phyloP scores from a whole-genome alignment of 2,329 filamentous ascomycete genomes.

The Hymenotorrendiella dingleyae region DNA sequence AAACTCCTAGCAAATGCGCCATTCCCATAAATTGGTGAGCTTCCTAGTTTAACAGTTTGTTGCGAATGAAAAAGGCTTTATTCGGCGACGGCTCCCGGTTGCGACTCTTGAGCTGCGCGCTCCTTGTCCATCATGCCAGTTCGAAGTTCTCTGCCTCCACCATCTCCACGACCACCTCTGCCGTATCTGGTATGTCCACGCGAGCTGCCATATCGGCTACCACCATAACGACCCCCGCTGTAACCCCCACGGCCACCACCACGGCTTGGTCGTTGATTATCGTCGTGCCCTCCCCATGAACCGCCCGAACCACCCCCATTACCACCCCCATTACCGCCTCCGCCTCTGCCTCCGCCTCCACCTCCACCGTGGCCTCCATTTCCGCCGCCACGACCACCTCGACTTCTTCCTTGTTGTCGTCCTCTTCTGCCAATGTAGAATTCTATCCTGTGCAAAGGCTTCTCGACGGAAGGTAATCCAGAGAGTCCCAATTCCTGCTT shows the following conservation, averaged over 20 bases:
- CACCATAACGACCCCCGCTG: constrained; percentile 3
- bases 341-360: constrained; percentile 1
- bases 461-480: constrained; percentile 58
- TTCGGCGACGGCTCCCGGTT: background rate
- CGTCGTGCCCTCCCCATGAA: too few relatives aligned
- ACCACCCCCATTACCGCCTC: constrained; percentile 1
- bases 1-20: background rate
- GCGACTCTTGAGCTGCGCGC: background rate
- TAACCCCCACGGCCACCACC: constrained; percentile 4
- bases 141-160: constrained; percentile 2
- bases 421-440: constrained; percentile 45
- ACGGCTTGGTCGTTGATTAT: too few relatives aligned
- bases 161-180: constrained; percentile 7
- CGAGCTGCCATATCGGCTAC: constrained; percentile 8
- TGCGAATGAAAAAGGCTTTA: background rate
- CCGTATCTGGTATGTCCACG: constrained; percentile 14
- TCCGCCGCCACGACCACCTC: constrained; percentile 7
- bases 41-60: background rate
- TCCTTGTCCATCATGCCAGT: constrained; percentile 5
- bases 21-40: background rate
- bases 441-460: constrained; percentile 59
- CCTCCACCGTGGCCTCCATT: constrained; percentile 2
- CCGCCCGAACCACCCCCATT: constrained; percentile 4
- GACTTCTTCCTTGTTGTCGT: constrained; percentile 11
- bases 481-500: constrained; percentile 50